These are phyloP conservation scores for Testicularia cyperi DNA, from an alignment of 1,284 basidiomycete genomes.

Conservation along the genomic window DNA sequence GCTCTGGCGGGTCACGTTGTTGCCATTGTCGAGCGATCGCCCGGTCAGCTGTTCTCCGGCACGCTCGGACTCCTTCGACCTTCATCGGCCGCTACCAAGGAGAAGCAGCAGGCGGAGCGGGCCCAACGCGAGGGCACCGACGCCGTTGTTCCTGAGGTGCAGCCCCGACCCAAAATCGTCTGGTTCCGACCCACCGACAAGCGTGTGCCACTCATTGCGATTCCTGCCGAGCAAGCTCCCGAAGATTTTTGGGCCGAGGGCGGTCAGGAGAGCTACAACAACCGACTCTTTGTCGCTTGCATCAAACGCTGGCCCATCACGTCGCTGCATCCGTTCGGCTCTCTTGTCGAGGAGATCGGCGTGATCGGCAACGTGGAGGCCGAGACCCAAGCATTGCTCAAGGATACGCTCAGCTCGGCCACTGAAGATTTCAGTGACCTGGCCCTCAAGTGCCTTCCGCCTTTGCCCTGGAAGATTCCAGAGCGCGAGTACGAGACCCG, in stretches of 20 bases:
- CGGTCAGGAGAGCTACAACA: constrained; percentile 73
- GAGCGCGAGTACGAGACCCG: constrained; percentile 84
- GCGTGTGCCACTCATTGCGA: constrained; percentile 96
- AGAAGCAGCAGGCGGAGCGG: constrained; percentile 97
- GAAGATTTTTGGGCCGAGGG: constrained; percentile 93
- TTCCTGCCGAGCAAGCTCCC: constrained; percentile 94
- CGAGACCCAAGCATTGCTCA: constrained; percentile 92
- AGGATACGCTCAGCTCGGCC: constrained; percentile 77
- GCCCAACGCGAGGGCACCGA: constrained; percentile 87
- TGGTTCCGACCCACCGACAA: constrained; percentile 99
- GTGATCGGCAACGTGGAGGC: constrained; percentile 98
- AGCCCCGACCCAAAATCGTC: constrained; percentile 87
- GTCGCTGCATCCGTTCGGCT: constrained; percentile 97
- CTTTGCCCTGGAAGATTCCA: constrained; percentile 89
- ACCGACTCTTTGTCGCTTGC: constrained; percentile 92
- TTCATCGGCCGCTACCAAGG: constrained; percentile 95
- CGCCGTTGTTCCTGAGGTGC: constrained; percentile 69
- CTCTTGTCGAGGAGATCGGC: constrained; percentile 94
- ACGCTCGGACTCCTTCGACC: constrained; percentile 92
- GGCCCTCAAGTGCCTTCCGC: constrained; percentile 92
- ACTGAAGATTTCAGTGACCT: constrained; percentile 64
- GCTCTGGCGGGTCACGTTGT: constrained; percentile 85
- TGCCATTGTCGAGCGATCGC: constrained; percentile 96
- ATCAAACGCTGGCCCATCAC: constrained; percentile 88
- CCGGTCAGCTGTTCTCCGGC: constrained; percentile 96